Evolutionary conservation across 192 early-diverging fungal genomes (phyloP).

Genomic region (Rhizoclosmatium globosum): DNA sequence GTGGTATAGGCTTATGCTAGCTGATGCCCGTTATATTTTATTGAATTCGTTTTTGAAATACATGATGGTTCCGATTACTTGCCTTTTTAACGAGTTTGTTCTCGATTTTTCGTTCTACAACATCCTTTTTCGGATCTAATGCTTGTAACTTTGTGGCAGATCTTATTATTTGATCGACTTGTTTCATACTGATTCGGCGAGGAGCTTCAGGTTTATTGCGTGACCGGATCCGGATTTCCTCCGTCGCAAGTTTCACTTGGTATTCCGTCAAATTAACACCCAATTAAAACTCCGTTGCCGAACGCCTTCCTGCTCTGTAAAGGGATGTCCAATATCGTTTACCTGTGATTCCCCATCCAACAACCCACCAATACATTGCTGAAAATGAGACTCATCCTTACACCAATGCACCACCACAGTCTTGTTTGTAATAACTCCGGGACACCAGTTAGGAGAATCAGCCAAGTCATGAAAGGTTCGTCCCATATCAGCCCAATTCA

Average conservation of each 20-base stretch:
- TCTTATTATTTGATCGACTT: too few relatives aligned
- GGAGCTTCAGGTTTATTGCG: too few relatives aligned
- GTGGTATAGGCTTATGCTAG: background rate
- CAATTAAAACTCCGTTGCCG: background rate
- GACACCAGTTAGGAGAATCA: background rate
- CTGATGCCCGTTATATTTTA: background rate
- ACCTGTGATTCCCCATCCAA: background rate
- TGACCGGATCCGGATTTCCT: too few relatives aligned
- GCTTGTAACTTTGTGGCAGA: too few relatives aligned
- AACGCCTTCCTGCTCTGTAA: background rate
- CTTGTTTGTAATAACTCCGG: background rate
- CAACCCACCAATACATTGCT: background rate
- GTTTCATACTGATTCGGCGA: too few relatives aligned
- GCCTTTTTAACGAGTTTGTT: too few relatives aligned
- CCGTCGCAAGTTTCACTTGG: background rate
- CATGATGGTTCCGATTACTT: too few relatives aligned
- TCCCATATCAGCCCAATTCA: conserved; percentile 2
- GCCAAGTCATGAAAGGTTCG: conserved; percentile 5
- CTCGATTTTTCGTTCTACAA: too few relatives aligned
- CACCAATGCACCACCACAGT: conserved; percentile 31
- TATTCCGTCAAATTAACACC: background rate
- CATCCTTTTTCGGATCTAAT: too few relatives aligned
- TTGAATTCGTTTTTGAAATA: background rate
- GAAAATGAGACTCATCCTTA: background rate
- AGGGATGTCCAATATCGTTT: background rate